These are phyloP conservation scores for Phialocephala sp. DNA, from an alignment of 2,329 filamentous ascomycete genomes.

Conservation along the genomic window DNA sequence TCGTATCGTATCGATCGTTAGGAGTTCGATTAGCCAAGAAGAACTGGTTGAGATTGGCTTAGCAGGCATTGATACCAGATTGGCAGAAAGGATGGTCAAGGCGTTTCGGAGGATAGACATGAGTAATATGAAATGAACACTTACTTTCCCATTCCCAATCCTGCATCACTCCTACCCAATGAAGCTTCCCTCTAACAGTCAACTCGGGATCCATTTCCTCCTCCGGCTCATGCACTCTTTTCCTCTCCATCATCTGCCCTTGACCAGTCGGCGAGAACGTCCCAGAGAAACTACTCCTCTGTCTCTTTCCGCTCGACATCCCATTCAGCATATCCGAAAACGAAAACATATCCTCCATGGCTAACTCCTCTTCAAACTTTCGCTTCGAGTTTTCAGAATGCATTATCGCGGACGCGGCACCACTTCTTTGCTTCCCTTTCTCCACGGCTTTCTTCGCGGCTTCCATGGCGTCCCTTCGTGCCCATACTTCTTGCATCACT, in stretches of 20 bases:
- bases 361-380: conserved; percentile 42
- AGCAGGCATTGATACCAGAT: conserved; percentile 5
- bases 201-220: conserved; percentile 61
- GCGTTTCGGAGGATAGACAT: conserved; percentile 1
- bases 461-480: conserved; percentile 58
- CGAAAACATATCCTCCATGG: conserved; percentile 35
- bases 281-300: conserved; percentile 28
- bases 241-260: conserved; percentile 21
- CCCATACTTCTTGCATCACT: conserved; percentile 71
- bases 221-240: conserved; percentile 37
- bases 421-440: conserved; percentile 29
- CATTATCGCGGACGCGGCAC: conserved; percentile 30
- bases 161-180: conserved; percentile 75
- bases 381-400: conserved; percentile 37
- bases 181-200: conserved; percentile 68
- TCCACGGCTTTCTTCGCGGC: conserved; percentile 28
- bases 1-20: background rate
- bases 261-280: conserved; percentile 9
- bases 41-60: conserved; percentile 25
- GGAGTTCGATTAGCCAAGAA: conserved; percentile 25
- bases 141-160: conserved; percentile 76
- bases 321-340: conserved; percentile 40
- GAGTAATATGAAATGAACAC: conserved; percentile 37
- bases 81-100: conserved; percentile 3
- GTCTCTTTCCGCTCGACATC: conserved; percentile 32